phyloP scores from a whole-genome alignment of 1,139 yeast species.

The Pichia sp. region DNA sequence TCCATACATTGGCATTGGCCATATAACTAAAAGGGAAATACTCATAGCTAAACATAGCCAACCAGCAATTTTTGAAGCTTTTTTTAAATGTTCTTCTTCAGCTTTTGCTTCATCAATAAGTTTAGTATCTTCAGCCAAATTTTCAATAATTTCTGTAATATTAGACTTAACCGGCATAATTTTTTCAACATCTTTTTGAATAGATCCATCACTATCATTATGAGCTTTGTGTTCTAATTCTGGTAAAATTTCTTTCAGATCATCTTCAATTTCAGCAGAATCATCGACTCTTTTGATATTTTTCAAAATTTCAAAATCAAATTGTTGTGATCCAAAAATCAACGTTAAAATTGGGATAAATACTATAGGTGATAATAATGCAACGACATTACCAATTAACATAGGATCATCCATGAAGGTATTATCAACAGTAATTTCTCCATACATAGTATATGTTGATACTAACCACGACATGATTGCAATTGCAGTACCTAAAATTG shows the following conservation, averaged over 20 bases:
- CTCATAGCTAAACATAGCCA: slow-evolving; percentile 70
- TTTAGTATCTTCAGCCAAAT: slow-evolving; percentile 27
- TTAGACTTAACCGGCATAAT: slow-evolving; percentile 22
- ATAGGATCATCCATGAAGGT: slow-evolving; percentile 33
- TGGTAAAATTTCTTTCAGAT: slow-evolving; percentile 29
- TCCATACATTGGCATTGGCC: slow-evolving; percentile 93
- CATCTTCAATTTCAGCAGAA: slow-evolving; percentile 47
- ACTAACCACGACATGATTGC: slow-evolving; percentile 38
- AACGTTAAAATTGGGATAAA: slow-evolving; percentile 47
- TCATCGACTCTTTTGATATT: slow-evolving; percentile 58
- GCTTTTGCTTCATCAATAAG: slow-evolving; percentile 34
- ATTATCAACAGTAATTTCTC: slow-evolving; percentile 29
- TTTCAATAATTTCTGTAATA: slow-evolving; percentile 27
- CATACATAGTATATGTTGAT: slow-evolving; percentile 30
- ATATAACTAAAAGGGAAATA: slow-evolving; percentile 55
- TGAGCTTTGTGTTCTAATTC: background rate
- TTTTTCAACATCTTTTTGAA: slow-evolving; percentile 22
- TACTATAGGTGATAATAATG: slow-evolving; percentile 32
- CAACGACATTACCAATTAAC: slow-evolving; percentile 35
- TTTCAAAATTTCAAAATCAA: slow-evolving; percentile 60
- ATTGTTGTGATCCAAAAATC: slow-evolving; percentile 59
- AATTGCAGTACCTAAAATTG: slow-evolving; percentile 34
- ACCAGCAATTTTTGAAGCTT: slow-evolving; percentile 22
- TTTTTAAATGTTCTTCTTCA: slow-evolving; percentile 42
- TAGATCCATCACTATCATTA: slow-evolving; percentile 16